Base-by-base conservation (phyloP, 2,329 filamentous ascomycete species). In the Fusarium proliferatum region DNA sequence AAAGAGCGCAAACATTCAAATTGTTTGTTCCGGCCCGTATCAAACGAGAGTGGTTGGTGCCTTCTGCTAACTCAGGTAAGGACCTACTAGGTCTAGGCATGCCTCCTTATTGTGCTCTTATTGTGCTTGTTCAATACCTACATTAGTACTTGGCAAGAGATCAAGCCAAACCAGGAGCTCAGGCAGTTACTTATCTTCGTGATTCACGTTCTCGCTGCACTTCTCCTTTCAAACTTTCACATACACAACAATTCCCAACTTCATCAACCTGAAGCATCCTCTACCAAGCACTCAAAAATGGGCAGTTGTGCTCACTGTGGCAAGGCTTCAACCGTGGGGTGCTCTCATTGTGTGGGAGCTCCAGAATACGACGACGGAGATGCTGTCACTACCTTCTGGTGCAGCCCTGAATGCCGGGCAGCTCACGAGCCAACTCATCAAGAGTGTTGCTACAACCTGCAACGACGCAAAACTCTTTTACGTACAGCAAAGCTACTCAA, bases 321-420 rank as follows among this genome's bases (percentile, higher is more conserved):
- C 9, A 39, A 33, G 30, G 28, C 48, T 30, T 70, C 70, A 16
- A 52, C 61, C 11, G 16, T 41, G 30, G 26, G 43, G 21, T 73
- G 69, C 33, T 30, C 26, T 9, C 45, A 52, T 21, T 73, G 70
- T 12, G 28, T 38, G 17, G 26, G 17, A 30, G 57, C 57, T 26
- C 69, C 66, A 28, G 66, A 68, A 45, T 73, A 75, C 23, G n/a
- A n/a, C 23, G 39, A 64, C 16, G 69, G 65, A 42, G 72, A 71
- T 51, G 39, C 52, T 30, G 28, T 17, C n/a, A 21, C 23, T 26
- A 23, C 45, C 45, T 56, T 60, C 36, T 75, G 70, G 59, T 75
- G 66, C 56, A 42, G 42, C 30, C 52, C n/a, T 17, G 69, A 65
- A 26, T 75, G 69, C 34, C 56, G 73, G 49, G 51, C 15, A 17